Evolutionary conservation across 305 asterid species (phyloP).

Genomic region (Fraxinus latifolia): DNA sequence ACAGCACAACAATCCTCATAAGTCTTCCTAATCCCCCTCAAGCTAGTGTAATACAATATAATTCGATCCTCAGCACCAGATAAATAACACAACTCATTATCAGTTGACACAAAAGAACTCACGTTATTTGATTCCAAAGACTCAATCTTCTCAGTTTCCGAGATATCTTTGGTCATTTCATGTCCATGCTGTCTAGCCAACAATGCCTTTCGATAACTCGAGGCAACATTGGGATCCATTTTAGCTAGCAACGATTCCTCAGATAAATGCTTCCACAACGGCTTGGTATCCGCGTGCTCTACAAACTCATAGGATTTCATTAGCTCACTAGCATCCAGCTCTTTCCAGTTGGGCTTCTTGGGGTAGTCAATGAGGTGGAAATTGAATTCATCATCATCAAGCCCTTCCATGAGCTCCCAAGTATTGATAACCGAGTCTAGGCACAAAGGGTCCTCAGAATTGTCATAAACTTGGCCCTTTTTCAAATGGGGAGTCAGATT

Average conservation of each 20-base stretch:
- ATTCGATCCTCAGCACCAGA: conserved; percentile 50
- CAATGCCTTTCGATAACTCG: conserved; percentile 51
- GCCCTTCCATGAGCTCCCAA: conserved; percentile 55
- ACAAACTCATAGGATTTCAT: conserved; percentile 62
- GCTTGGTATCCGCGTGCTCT: conserved; percentile 66
- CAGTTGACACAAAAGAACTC: conserved; percentile 25
- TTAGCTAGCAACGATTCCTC: conserved; percentile 67
- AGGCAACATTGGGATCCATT: conserved; percentile 49
- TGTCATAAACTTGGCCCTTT: conserved; percentile 20
- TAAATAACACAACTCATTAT: conserved; percentile 30
- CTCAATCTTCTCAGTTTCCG: conserved; percentile 21
- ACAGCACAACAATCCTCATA: conserved; percentile 78
- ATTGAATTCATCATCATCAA: conserved; percentile 50
- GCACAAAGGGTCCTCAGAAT: conserved; percentile 34
- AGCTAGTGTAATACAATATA: conserved; percentile 70
- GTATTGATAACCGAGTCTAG: conserved; percentile 47
- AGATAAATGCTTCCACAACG: conserved; percentile 85
- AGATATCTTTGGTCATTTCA: conserved; percentile 29
- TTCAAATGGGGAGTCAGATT: conserved; percentile 16
- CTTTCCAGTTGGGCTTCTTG: conserved; percentile 21
- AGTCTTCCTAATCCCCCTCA: conserved; percentile 93
- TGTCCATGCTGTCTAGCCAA: conserved; percentile 37
- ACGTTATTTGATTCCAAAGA: conserved; percentile 22
- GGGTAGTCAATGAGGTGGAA: conserved; percentile 47
- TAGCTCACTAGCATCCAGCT: conserved; percentile 43